Evolutionary conservation across 108 stramenopile species (phyloP), one percentile per base, ranked within the genome.

Genomic region (Cylindrotheca fusiformis): DNA sequence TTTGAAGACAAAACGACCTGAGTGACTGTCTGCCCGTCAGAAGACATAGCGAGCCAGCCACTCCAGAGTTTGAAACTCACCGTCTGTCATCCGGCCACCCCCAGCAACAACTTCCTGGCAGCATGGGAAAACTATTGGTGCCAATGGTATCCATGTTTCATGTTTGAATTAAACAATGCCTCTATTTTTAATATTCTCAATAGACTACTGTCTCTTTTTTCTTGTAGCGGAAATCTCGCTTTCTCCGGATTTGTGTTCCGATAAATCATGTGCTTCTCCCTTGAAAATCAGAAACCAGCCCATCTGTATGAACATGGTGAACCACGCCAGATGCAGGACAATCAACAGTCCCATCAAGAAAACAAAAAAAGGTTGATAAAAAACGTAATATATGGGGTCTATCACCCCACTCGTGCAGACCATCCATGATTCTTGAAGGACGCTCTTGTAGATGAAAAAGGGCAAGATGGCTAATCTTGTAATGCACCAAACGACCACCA

Each of bases 191-290:
- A n/a, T n/a, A n/a, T n/a, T n/a, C n/a, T n/a, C n/a, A n/a, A n/a
- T n/a, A n/a, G n/a, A n/a, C n/a, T n/a, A n/a, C n/a, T 60, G 54
- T 24, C 10, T 60, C 49, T 26, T 65, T 65, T 22, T 1, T 65
- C 17, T 33, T 65, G 24, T 65, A 52, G 23, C 55, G 12, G 63
- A 1, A 31, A 53, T 26, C 32, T 53, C 51, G 17, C 69, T 56
- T 77, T 94, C 93, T 18, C 93, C 93, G 26, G 66, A 60, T 56
- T 94, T 94, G 56, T 94, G 90, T 64, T 91, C 93, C 10, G 84
- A 73, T 44, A 85, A 76, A 72, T 94, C 93, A 60, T 91, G 90
- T 1, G 79, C 69, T 76, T 94, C 90, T 28, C 81, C 82, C 56
- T 90, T 91, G 51, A 45, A 61, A 30, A 87, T 68, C 53, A 94